Evolutionary conservation across 371 early-diverging fungal genomes (phyloP), one percentile per base, ranked within the genome.

Genomic region (Mucor sp.): DNA sequence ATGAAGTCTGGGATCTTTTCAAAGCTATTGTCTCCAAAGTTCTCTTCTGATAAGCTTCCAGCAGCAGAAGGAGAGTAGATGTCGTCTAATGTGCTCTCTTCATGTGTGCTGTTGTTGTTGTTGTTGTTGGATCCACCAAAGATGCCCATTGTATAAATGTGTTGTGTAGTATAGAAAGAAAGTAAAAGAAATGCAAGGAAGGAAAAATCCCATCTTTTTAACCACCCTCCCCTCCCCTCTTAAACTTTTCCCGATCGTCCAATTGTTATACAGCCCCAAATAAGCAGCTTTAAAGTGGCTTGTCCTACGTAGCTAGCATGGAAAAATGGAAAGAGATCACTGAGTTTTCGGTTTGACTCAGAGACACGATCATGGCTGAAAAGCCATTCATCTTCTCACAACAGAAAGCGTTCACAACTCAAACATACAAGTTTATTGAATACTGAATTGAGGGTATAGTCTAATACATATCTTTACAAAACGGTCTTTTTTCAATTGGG

Each of bases 1-100:
- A 88, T 78, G 73, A 87, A 87, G 58, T 86, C 81, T 53, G 85
- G 81, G 67, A 87, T 77, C 57, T 84, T 84, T 35, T 85, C 86
- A 59, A 71, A 76, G 39, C 76, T 77, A 64, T 85, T 85, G 60
- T 66, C 70, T 50, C 58, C 39, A 60, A 67, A 68, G 33, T 66
- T 69, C n/a, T 69, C 69, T 28, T 65, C 69, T 47, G 47, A 21
- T 17, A 58, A 48, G 25, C 60, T 39, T 17, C 32, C 58, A 27
- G 63, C 71, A 9, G 74, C 65, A 19, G 79, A 67, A 23, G 79
- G 79, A 11, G 79, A 76, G 58, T 79, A 79, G 19, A 76, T 41
- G 28, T 76, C 74, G 23, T 79, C 73, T 41, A 35, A 50, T 28
- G 59, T 58, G 8, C 23, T 65, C 6, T 21, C 44, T 41, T 41